Evolutionary conservation across 2,329 filamentous ascomycete genomes (phyloP).

Genomic region (Botrytis fragariae): DNA sequence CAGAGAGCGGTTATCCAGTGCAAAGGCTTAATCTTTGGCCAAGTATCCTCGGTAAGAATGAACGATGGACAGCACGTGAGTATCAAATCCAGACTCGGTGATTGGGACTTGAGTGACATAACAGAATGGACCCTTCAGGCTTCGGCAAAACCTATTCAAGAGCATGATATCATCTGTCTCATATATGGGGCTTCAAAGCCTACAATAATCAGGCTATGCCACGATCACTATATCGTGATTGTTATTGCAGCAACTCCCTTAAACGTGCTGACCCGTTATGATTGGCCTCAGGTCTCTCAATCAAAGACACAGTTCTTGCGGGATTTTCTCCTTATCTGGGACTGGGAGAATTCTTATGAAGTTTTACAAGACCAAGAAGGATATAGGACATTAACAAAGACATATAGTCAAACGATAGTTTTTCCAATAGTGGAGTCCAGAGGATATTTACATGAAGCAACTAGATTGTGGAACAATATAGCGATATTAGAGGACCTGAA

Average conservation of each 20-base stretch:
- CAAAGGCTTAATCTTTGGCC: neutral
- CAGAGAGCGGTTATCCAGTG: accelerated
- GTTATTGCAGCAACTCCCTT: neutral
- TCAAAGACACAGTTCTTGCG: accelerated
- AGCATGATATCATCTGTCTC: neutral
- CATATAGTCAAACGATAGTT: accelerated
- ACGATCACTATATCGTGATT: neutral
- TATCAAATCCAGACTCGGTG: accelerated
- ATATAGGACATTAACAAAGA: accelerated
- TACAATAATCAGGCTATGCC: neutral
- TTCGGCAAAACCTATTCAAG: accelerated
- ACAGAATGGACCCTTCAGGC: neutral
- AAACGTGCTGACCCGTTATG: accelerated
- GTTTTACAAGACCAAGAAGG: accelerated
- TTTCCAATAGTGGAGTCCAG: accelerated
- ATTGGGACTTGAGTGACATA: accelerated
- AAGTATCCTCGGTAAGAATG: accelerated
- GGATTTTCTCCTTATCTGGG: neutral
- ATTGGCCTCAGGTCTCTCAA: neutral
- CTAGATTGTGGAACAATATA: neutral
- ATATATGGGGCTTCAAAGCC: neutral
- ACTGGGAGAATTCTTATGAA: neutral
- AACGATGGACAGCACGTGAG: neutral
- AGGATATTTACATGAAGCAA: accelerated
- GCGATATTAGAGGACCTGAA: neutral